Conservation (phyloP, 2,329 filamentous ascomycete genomes). For the Arthroderma uncinatum region DNA sequence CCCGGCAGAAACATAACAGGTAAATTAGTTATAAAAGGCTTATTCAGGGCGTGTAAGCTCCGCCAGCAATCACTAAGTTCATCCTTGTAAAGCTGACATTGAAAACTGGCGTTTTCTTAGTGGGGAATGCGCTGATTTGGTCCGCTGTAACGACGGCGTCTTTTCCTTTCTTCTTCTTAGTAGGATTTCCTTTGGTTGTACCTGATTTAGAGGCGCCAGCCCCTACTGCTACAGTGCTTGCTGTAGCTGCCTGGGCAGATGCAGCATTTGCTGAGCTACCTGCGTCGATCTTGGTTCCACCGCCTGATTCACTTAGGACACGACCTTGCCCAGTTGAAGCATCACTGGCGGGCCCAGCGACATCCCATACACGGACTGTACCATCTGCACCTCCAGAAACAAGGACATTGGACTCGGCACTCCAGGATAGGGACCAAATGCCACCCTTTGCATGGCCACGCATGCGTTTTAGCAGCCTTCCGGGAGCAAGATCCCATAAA, state of each 20-base stretch:
- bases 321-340: slow-evolving; percentile 47
- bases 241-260: slow-evolving; percentile 27
- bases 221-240: slow-evolving; percentile 26
- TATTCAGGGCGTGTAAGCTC: slow-evolving; percentile 49
- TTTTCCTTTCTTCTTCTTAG: slow-evolving; percentile 62
- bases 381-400: slow-evolving; percentile 85
- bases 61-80: slow-evolving; percentile 83
- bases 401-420: slow-evolving; percentile 79
- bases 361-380: slow-evolving; percentile 90
- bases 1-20: not conserved
- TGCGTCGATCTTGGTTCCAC: slow-evolving; percentile 42
- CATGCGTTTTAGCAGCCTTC: slow-evolving; percentile 78
- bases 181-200: slow-evolving; percentile 10
- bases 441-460: slow-evolving; percentile 87
- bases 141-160: slow-evolving; percentile 84
- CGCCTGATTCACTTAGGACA: slow-evolving; percentile 39
- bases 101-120: slow-evolving; percentile 90
- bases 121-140: slow-evolving; percentile 88
- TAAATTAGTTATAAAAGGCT: not conserved
- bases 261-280: slow-evolving; percentile 35
- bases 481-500: slow-evolving; percentile 87
- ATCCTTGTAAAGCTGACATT: slow-evolving; percentile 89
- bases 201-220: not conserved
- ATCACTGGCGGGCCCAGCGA: slow-evolving; percentile 57
- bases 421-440: slow-evolving; percentile 88